These are phyloP conservation scores for Dillenia turbinata DNA, from an alignment of 164 flowering plant genomes.

Conservation along the genomic window DNA sequence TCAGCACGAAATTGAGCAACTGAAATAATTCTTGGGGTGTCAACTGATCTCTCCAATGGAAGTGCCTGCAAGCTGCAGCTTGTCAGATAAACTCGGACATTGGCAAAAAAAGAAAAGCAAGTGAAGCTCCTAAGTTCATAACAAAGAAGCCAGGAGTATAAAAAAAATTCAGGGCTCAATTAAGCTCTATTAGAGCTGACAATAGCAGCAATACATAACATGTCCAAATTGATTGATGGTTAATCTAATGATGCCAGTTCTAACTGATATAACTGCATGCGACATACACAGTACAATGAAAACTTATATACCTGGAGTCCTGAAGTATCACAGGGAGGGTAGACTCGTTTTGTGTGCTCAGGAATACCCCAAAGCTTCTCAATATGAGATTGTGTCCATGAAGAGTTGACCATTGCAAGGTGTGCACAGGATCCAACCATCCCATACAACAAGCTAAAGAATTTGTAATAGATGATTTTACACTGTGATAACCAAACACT, in stretches of 20 bases:
- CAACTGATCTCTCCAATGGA: constrained; percentile 60
- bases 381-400: constrained; percentile 89
- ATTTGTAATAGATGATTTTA: constrained; percentile 65
- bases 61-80: constrained; percentile 46
- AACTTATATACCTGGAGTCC: constrained; percentile 71
- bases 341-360: constrained; percentile 57
- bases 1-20: constrained; percentile 99
- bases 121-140: background rate
- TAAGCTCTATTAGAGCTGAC: no score
- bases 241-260: no score
- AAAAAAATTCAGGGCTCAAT: no score
- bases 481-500: constrained; percentile 65
- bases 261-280: no score
- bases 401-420: constrained; percentile 90
- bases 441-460: constrained; percentile 85
- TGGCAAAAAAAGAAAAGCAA: background rate
- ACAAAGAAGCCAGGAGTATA: background rate
- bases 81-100: constrained; percentile 3
- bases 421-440: constrained; percentile 79
- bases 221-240: no score
- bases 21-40: constrained; percentile 53
- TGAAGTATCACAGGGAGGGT: constrained; percentile 95
- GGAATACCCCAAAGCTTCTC: constrained; percentile 77
- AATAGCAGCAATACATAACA: no score
- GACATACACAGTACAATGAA: background rate